Conservation (phyloP, 495 filamentous ascomycete genomes). For the Chlorociboria aeruginascens region DNA sequence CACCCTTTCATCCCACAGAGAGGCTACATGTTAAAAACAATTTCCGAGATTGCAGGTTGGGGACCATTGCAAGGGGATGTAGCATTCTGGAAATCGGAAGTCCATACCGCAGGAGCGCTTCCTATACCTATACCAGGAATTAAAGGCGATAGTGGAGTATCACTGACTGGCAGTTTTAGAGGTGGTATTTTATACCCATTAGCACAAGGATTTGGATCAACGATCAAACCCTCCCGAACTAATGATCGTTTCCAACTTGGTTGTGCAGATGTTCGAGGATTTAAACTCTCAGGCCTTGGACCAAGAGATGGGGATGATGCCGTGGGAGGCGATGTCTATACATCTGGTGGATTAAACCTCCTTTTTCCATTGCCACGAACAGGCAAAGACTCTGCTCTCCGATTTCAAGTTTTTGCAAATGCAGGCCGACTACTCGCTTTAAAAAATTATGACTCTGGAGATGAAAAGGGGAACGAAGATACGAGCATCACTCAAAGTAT, state of each 20-base stretch:
- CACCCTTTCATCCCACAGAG: conserved; percentile 67
- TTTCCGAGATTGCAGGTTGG: conserved; percentile 76
- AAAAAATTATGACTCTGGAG: conserved; percentile 19
- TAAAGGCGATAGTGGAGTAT: conserved; percentile 57
- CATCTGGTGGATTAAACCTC: conserved; percentile 74
- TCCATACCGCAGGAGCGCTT: conserved; percentile 64
- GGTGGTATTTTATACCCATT: conserved; percentile 46
- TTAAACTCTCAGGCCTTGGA: conserved; percentile 78
- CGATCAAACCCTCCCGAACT: conserved; percentile 53
- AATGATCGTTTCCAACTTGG: conserved; percentile 95
- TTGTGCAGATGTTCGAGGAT: conserved; percentile 87
- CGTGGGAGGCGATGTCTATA: conserved; percentile 83
- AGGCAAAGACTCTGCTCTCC: conserved; percentile 68
- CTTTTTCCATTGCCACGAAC: conserved; percentile 72
- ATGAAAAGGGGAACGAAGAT: neutral
- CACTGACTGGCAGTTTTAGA: conserved; percentile 36
- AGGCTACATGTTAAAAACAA: conserved; percentile 65
- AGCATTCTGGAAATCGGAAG: conserved; percentile 74
- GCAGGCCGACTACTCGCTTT: conserved; percentile 76
- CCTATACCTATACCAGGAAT: conserved; percentile 59
- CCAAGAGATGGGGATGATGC: conserved; percentile 76
- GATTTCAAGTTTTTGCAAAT: conserved; percentile 83
- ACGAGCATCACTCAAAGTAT: conserved; percentile 32
- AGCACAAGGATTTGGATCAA: conserved; percentile 39
- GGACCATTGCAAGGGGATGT: conserved; percentile 81